Evolutionary conservation across 805 yeast species (phyloP).

Genomic region (Wickerhamia fluorescens): DNA sequence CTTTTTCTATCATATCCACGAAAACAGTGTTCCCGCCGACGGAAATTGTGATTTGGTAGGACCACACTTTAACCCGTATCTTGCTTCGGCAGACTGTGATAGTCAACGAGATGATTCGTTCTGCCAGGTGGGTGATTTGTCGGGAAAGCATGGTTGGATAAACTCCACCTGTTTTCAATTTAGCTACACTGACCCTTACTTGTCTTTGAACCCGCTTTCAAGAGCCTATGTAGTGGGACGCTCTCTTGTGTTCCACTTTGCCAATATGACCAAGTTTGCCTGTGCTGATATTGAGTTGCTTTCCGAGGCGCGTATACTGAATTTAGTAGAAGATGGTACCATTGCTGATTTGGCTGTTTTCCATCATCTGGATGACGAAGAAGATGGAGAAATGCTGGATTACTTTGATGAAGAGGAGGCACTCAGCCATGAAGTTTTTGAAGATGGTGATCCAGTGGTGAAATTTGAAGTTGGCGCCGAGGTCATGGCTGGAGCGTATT

Average conservation of each 20-base stretch:
- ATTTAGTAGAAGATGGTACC: conserved; percentile 4
- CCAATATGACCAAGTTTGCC: conserved; percentile 49
- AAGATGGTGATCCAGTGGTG: background rate
- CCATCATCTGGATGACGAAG: conserved; percentile 1
- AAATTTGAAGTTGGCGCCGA: background rate
- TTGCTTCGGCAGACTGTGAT: conserved; percentile 49
- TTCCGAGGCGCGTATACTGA: conserved; percentile 3
- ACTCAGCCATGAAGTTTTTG: conserved; percentile 3
- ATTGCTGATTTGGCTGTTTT: conserved; percentile 1
- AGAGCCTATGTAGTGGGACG: conserved; percentile 55
- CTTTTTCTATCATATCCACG: conserved; percentile 64
- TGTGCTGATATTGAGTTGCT: conserved; percentile 51
- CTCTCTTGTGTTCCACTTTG: conserved; percentile 48
- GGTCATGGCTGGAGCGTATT: background rate
- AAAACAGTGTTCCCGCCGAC: conserved; percentile 42
- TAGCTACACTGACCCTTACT: conserved; percentile 55
- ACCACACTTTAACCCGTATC: conserved; percentile 56
- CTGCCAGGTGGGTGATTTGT: conserved; percentile 69
- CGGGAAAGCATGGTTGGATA: conserved; percentile 73
- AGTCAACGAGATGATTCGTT: conserved; percentile 41
- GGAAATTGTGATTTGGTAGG: conserved; percentile 44
- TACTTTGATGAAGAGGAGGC: conserved; percentile 8
- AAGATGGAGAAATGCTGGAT: conserved; percentile 2
- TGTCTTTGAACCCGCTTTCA: conserved; percentile 51
- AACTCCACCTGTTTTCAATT: conserved; percentile 64